phyloP scores from a whole-genome alignment of 345 rosid species.

The Reutealis trisperma region DNA sequence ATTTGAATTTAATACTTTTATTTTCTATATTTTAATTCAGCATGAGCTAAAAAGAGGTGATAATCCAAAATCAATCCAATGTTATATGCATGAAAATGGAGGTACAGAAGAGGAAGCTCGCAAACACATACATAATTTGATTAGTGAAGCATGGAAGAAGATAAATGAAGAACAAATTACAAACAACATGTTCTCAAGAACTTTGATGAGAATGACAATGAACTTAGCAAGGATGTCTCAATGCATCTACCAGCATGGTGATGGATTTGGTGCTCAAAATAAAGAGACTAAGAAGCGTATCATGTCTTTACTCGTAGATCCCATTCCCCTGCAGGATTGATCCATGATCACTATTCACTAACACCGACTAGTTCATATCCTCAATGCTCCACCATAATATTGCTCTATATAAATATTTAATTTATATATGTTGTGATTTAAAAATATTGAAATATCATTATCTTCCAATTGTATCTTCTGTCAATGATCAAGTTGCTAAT shows the following conservation, averaged over 20 bases:
- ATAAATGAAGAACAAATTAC: constrained; percentile 26
- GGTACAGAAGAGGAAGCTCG: constrained; percentile 35
- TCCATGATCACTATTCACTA: no score
- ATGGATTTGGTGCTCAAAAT: constrained; percentile 29
- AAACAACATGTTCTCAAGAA: background rate
- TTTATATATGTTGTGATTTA: no score
- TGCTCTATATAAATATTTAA: no score
- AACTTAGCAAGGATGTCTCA: constrained; percentile 39
- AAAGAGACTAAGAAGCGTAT: background rate
- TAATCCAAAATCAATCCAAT: constrained; percentile 31
- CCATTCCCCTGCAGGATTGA: background rate
- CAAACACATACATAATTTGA: constrained; percentile 21
- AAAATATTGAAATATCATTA: no score
- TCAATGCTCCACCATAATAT: no score
- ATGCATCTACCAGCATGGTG: constrained; percentile 40
- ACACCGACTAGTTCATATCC: no score
- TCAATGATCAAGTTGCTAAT: no score
- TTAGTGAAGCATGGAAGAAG: constrained; percentile 40
- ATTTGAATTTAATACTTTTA: background rate
- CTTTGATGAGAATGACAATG: constrained; percentile 19
- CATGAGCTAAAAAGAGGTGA: constrained; percentile 39
- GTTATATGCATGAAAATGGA: constrained; percentile 42
- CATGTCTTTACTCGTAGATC: background rate
- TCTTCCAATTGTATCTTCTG: no score
- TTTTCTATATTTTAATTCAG: constrained; percentile 12